These are phyloP conservation scores for Entomortierella chlamydospora DNA, from an alignment of 192 early-diverging fungal species.

Conservation along the genomic window DNA sequence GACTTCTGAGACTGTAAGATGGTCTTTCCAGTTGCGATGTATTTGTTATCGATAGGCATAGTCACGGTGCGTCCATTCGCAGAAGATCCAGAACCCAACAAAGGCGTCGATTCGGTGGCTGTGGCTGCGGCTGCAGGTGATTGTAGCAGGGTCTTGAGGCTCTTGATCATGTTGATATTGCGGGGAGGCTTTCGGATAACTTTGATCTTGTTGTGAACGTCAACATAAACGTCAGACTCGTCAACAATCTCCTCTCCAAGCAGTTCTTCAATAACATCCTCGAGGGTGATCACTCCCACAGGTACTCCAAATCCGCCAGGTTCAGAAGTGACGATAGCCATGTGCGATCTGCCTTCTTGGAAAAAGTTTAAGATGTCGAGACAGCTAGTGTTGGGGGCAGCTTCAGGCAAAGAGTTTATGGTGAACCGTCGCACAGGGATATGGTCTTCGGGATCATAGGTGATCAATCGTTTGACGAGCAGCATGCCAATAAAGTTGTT, in stretches of 20 bases:
- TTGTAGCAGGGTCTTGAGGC: conserved; percentile 26
- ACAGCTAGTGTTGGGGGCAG: conserved; percentile 67
- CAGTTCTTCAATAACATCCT: conserved; percentile 88
- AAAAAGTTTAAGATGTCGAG: conserved; percentile 86
- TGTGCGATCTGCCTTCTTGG: conserved; percentile 84
- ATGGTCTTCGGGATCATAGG: conserved; percentile 78
- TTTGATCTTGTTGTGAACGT: conserved; percentile 66
- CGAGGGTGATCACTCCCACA: conserved; percentile 81
- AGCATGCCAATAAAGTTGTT: conserved; percentile 81
- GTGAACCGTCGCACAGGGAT: conserved; percentile 71
- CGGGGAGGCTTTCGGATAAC: conserved; percentile 62
- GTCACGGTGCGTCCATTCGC: neutral
- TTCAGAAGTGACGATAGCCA: conserved; percentile 73
- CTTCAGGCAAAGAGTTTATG: conserved; percentile 64
- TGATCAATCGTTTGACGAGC: conserved; percentile 79
- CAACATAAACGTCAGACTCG: conserved; percentile 77
- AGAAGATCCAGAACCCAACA: conserved; percentile 9
- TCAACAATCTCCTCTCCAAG: conserved; percentile 88
- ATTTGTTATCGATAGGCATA: conserved; percentile 36
- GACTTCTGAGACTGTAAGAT: conserved; percentile 24
- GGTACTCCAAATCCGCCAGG: conserved; percentile 65
- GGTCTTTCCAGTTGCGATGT: conserved; percentile 48
- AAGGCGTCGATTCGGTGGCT: conserved; percentile 22
- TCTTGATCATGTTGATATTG: conserved; percentile 47
- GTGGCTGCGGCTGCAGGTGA: conserved; percentile 26